Base-by-base conservation (phyloP, 495 filamentous ascomycete genomes). In the Pyrenula massariospora region DNA sequence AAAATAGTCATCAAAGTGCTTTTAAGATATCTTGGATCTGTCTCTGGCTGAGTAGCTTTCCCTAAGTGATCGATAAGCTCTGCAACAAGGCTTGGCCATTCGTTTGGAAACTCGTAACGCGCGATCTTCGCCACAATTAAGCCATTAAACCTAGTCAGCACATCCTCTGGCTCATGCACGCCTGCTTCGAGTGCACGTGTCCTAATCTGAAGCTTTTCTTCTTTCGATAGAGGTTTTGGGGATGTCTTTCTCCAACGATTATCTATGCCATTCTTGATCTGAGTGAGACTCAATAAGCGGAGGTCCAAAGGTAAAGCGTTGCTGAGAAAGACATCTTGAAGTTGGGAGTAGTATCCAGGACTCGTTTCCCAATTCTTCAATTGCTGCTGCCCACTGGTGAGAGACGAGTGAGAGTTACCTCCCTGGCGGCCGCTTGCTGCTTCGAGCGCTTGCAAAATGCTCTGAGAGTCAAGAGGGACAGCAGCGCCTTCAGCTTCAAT, bases 251-350 rank as follows among this genome's bases (percentile, higher is more conserved):
- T 80, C 93, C 93, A 98, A 67, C 88, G 89, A 66, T 86, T 90
- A 62, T 96, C 92, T 63, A 96, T 88, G 23, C 89, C 93, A 67
- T 96, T 95, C 66, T 96, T 96, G 55, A 98, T 73, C 64, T 94
- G 88, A 58, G 96, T 96, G 53, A 96, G 83, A 19, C 90, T 83
- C n/a, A 95, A 79, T 66, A 93, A 88, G 53, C 93, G 85, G 48
- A 89, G 77, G 61, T 91, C 84, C 12, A 76, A 63, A 11, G 89
- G 88, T 0, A 91, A 72, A 3, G 78, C 78, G 49, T 83, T 82
- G 68, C 96, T 87, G 51, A 95, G 71, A 65, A 89, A 96, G 5
- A 86, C 78, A 56, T 85, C 80, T 85, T 96, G 91, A 54, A 98
- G 75, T 47, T 83, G 74, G n/a, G 79, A 73, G 68, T 89, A 91